A percentile compares a stretch with the other conserved stretches of the same genome.
phyloP scores from a whole-genome alignment of 768 basidiomycete genomes.

The Serendipita vermifera region DNA sequence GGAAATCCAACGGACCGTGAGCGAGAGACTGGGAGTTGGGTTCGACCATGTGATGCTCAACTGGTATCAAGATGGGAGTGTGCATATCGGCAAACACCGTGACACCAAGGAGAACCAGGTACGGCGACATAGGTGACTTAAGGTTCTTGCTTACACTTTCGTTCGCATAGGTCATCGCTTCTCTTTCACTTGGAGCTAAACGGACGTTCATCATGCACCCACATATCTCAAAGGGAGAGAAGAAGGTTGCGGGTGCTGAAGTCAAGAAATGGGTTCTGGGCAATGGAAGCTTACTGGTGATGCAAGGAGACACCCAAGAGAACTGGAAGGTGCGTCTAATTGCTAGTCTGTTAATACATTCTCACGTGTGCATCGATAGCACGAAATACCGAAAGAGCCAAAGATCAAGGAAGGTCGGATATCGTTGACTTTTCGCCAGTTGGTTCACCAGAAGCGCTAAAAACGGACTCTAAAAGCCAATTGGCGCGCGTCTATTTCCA shows the following conservation, averaged over 20 bases:
- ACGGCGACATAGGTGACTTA: slow-evolving; percentile 2
- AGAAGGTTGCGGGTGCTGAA: slow-evolving; percentile 14
- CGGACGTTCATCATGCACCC: slow-evolving; percentile 30
- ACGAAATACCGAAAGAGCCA: slow-evolving; percentile 27
- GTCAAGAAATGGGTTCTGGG: slow-evolving; percentile 23
- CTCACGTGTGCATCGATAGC: no score
- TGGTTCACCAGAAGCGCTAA: no score
- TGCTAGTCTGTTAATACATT: not conserved
- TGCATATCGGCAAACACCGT: slow-evolving; percentile 23
- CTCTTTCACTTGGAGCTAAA: slow-evolving; percentile 28
- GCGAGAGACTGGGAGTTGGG: slow-evolving; percentile 21
- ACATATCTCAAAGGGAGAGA: slow-evolving; percentile 10
- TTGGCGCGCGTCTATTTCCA: no score
- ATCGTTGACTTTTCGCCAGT: slow-evolving; percentile 30
- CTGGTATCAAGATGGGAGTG: slow-evolving; percentile 27
- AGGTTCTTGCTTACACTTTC: not conserved
- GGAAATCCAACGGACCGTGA: slow-evolving; percentile 23
- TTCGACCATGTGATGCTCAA: slow-evolving; percentile 35
- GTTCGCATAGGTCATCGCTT: slow-evolving; percentile 27
- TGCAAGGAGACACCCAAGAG: slow-evolving; percentile 32
- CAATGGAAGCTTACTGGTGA: slow-evolving; percentile 30
- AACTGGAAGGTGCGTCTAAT: slow-evolving; percentile 29
- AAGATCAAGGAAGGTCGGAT: slow-evolving; percentile 25
- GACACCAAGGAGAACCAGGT: slow-evolving; percentile 23
- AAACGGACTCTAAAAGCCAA: no score